These are phyloP conservation scores for Fragaria nilgerrensis DNA, from an alignment of 306 rosid genomes.

Conservation along the genomic window DNA sequence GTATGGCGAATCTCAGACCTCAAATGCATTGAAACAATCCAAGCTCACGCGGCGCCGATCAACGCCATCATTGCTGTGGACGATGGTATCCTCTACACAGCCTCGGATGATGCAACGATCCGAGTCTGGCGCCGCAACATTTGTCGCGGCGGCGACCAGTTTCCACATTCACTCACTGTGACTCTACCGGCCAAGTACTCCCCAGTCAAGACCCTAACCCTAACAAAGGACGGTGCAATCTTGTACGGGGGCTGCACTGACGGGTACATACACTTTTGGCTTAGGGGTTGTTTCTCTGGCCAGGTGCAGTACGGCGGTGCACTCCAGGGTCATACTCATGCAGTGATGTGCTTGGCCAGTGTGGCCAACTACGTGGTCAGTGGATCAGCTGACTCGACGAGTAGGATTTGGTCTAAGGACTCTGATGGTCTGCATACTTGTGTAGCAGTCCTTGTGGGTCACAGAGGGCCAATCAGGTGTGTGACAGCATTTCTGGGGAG, in stretches of 20 bases:
- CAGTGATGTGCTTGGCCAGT: constrained; percentile 68
- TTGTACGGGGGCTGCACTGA: constrained; percentile 87
- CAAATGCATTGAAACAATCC: constrained; percentile 85
- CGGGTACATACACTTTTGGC: constrained; percentile 88
- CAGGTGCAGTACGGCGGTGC: constrained; percentile 86
- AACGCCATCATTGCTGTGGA: constrained; percentile 56
- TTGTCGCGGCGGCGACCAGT: constrained; percentile 53
- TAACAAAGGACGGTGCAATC: constrained; percentile 45
- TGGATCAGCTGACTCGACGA: constrained; percentile 83
- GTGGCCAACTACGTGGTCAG: constrained; percentile 61
- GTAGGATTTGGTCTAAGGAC: constrained; percentile 73
- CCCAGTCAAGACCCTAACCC: constrained; percentile 66
- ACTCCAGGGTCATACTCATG: constrained; percentile 90
- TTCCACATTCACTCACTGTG: constrained; percentile 69
- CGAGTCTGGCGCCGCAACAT: constrained; percentile 78
- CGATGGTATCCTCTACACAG: constrained; percentile 80
- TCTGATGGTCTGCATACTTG: constrained; percentile 63
- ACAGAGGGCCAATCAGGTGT: constrained; percentile 80
- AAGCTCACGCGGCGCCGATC: constrained; percentile 65
- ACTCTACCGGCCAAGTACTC: constrained; percentile 73
- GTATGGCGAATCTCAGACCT: constrained; percentile 83
- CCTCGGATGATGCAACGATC: constrained; percentile 80
- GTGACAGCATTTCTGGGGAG: constrained; percentile 41
- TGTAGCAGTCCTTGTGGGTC: constrained; percentile 78
- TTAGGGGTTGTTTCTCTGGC: constrained; percentile 76